phyloP scores from a whole-genome alignment of 495 filamentous ascomycete genomes.

The Penicillium robsamsonii region DNA sequence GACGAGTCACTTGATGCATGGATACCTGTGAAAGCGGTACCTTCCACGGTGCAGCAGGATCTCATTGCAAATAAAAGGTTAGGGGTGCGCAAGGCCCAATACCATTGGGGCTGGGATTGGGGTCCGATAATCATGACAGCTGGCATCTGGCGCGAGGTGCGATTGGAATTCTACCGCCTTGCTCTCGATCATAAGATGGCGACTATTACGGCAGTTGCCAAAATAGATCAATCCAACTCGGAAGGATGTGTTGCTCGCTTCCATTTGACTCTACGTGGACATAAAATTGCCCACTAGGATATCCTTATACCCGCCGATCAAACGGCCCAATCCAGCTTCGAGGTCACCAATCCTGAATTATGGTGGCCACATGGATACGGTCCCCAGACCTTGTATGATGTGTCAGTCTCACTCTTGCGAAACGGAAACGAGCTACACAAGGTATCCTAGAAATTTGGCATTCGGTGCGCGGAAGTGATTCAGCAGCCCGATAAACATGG shows the following conservation, averaged over 20 bases:
- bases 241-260: not conserved
- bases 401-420: slow-evolving; percentile 55
- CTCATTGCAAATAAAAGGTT: slow-evolving; percentile 13
- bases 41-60: slow-evolving; percentile 14
- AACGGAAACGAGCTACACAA: slow-evolving; percentile 49
- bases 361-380: slow-evolving; percentile 88
- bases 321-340: slow-evolving; percentile 53
- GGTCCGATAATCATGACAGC: slow-evolving; percentile 37
- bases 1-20: slow-evolving; percentile 1
- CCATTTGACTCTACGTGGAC: slow-evolving; percentile 41
- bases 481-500: slow-evolving; percentile 68
- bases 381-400: slow-evolving; percentile 66
- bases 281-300: slow-evolving; percentile 52
- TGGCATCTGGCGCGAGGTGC: slow-evolving; percentile 35
- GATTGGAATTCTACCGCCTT: not conserved
- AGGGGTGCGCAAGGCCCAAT: slow-evolving; percentile 70
- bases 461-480: slow-evolving; percentile 69
- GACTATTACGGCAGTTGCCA: not conserved
- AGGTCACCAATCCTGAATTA: slow-evolving; percentile 59
- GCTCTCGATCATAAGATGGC: slow-evolving; percentile 32
- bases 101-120: slow-evolving; percentile 97
- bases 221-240: not conserved
- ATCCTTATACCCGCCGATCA: slow-evolving; percentile 41
- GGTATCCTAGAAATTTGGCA: slow-evolving; percentile 63
- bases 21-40: slow-evolving; percentile 7